Conservation (phyloP, 352 stramenopile genomes). For the Phytophthora pinifolia region DNA sequence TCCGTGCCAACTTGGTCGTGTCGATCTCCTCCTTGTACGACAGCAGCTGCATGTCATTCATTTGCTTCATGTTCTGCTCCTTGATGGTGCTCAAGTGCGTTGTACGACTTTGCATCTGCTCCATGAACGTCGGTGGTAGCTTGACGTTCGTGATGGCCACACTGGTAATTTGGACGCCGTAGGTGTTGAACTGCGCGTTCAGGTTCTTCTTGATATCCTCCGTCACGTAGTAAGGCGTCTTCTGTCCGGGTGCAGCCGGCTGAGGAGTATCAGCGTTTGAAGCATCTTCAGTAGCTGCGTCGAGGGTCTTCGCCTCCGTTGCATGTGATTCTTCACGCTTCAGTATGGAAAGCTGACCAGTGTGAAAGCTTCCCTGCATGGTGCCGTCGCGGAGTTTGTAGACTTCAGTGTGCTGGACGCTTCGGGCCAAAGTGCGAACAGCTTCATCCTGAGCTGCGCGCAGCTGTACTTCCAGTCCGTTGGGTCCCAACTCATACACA, state of each 20-base stretch:
- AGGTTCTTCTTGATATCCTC: constrained; percentile 65
- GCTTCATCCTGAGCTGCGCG: constrained; percentile 73
- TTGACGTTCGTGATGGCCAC: constrained; percentile 68
- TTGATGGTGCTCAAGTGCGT: constrained; percentile 57
- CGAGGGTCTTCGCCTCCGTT: constrained; percentile 4
- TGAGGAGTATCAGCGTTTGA: constrained; percentile 4
- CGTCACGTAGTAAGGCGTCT: constrained; percentile 38
- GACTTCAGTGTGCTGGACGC: constrained; percentile 79
- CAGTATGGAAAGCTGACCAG: constrained; percentile 32
- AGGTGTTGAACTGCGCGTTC: constrained; percentile 63
- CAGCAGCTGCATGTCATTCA: constrained; percentile 66
- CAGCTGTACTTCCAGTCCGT: constrained; percentile 78
- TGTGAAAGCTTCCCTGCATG: constrained; percentile 55
- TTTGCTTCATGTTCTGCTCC: constrained; percentile 73
- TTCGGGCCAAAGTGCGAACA: constrained; percentile 66
- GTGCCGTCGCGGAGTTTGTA: constrained; percentile 69
- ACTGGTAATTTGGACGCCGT: constrained; percentile 59
- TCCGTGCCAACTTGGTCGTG: constrained; percentile 43
- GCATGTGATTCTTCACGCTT: constrained; percentile 6
- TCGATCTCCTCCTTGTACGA: constrained; percentile 46
- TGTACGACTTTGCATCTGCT: constrained; percentile 67
- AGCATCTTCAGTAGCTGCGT: background rate
- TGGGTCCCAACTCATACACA: constrained; percentile 78
- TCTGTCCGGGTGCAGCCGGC: constrained; percentile 3
- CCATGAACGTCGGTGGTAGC: constrained; percentile 49